A percentile compares a stretch with the other conserved stretches of the same genome.
phyloP scores from a whole-genome alignment of 2,329 filamentous ascomycete genomes.

The Chlorencoelia australis region DNA sequence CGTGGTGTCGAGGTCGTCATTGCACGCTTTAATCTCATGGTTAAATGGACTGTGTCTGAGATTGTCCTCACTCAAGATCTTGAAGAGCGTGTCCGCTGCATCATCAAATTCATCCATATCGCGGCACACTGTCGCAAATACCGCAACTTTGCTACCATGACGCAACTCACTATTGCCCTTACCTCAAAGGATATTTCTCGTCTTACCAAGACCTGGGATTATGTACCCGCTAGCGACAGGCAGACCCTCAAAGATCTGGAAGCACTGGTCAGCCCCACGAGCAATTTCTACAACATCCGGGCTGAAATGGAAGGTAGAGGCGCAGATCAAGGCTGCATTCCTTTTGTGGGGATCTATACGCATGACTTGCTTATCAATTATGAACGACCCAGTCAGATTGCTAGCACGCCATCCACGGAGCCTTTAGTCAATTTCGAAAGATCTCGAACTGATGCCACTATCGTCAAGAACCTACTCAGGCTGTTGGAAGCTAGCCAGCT shows the following conservation, averaged over 20 bases:
- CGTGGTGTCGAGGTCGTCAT: slow-evolving; percentile 75
- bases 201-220: slow-evolving; percentile 59
- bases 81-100: slow-evolving; percentile 63
- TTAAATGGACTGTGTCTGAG: slow-evolving; percentile 78
- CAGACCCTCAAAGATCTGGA: slow-evolving; percentile 60
- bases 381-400: slow-evolving; percentile 66
- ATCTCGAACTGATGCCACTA: slow-evolving; percentile 63
- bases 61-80: slow-evolving; percentile 62
- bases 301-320: slow-evolving; percentile 64
- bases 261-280: slow-evolving; percentile 61
- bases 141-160: slow-evolving; percentile 77
- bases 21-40: slow-evolving; percentile 78
- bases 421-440: slow-evolving; percentile 76
- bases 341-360: slow-evolving; percentile 75
- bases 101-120: slow-evolving; percentile 76
- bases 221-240: slow-evolving; percentile 56
- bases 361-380: slow-evolving; percentile 76
- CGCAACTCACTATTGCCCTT: slow-evolving; percentile 68
- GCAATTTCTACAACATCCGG: slow-evolving; percentile 68
- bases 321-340: slow-evolving; percentile 65
- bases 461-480: slow-evolving; percentile 70
- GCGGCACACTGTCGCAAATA: slow-evolving; percentile 64
- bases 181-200: slow-evolving; percentile 63
- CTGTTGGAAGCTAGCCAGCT: slow-evolving; percentile 70
- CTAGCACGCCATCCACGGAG: slow-evolving; percentile 53